A percentile compares a stretch with the other conserved stretches of the same genome.
Conservation (phyloP, 306 rosid species). For the Cucumis cinereus region DNA sequence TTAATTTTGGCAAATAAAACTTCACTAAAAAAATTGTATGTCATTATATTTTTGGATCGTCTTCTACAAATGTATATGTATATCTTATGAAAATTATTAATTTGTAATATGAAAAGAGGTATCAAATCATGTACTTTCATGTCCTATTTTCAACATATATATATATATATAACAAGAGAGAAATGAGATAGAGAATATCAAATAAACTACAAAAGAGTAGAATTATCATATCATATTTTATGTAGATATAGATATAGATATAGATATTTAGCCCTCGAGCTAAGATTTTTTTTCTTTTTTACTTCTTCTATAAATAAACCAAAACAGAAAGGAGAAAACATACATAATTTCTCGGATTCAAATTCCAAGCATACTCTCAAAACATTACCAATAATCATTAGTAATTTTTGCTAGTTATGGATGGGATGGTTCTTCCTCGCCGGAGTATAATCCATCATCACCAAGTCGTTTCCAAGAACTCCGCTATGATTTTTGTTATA, state of each 20-base stretch:
- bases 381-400: neutral
- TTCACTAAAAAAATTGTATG: neutral
- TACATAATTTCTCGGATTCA: neutral
- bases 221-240: neutral
- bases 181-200: neutral
- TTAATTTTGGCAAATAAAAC: neutral
- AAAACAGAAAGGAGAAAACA: neutral
- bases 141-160: neutral
- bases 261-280: neutral
- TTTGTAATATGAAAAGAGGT: neutral
- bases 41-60: neutral
- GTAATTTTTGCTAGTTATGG: neutral
- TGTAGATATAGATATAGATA: too few species aligned
- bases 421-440: slow-evolving; percentile 2
- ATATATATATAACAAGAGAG: neutral
- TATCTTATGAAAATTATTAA: neutral
- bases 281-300: neutral
- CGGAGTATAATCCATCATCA: neutral
- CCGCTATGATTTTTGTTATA: neutral
- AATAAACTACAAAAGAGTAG: neutral
- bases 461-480: neutral
- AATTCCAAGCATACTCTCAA: neutral
- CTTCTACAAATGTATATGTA: neutral
- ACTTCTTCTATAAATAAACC: neutral
- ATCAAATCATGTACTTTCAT: neutral